Conservation (phyloP, 129 eudicot species). For the Silybum marianum region DNA sequence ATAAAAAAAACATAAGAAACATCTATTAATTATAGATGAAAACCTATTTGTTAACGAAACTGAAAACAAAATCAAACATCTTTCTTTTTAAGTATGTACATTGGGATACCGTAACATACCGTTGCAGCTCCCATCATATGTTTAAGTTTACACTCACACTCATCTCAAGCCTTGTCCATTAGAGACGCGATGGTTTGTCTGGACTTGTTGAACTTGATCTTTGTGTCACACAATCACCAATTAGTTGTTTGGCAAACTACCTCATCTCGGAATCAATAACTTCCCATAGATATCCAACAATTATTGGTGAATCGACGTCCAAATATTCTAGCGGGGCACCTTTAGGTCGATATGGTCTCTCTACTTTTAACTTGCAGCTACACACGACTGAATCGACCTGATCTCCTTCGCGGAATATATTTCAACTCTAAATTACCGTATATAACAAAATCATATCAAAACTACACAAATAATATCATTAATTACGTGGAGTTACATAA, state of each 20-base stretch:
- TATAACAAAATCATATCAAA: not conserved
- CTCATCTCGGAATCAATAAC: too few species aligned
- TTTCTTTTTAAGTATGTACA: constrained; percentile 56
- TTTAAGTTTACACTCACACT: constrained; percentile 3
- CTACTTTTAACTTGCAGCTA: constrained; percentile 41
- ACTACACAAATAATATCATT: not conserved
- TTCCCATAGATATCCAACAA: too few species aligned
- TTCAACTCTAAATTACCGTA: constrained; percentile 56
- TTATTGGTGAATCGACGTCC: not conserved
- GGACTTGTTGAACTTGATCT: not conserved
- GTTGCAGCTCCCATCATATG: constrained; percentile 87
- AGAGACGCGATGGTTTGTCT: not conserved
- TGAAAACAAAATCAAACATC: not conserved
- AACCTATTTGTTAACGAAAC: not conserved
- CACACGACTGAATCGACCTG: constrained; percentile 54
- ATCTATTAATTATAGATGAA: not conserved
- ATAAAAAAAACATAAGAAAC: not conserved
- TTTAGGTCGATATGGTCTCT: not conserved
- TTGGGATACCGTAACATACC: constrained; percentile 85
- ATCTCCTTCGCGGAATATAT: constrained; percentile 78
- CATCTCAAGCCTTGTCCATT: not conserved
- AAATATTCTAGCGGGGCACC: constrained; percentile 77
- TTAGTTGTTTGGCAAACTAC: not conserved
- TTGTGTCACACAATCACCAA: not conserved
- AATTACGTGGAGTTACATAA: not conserved